Evolutionary conservation across 1,284 basidiomycete genomes (phyloP), one percentile per base, ranked within the genome.

Genomic region (Pseudozyma thailandica): DNA sequence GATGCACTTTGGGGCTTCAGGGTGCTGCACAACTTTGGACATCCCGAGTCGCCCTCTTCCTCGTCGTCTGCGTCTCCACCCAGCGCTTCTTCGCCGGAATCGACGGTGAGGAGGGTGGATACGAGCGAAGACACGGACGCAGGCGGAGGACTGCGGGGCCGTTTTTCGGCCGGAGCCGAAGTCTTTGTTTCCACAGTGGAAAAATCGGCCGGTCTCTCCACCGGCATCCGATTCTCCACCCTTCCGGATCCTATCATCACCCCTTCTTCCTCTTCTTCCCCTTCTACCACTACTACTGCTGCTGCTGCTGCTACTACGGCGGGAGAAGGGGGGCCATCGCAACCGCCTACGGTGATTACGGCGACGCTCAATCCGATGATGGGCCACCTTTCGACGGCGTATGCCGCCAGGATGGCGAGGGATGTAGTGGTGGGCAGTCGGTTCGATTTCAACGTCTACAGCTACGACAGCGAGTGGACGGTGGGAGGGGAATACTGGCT

Each of bases 361-460:
- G 91, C 94, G 2, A 88, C 95, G 10, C 92, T 97, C 82, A 98
- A 97, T 83, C 95, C 95, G 1, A 93, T 98, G 88, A 90, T 98
- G 73, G 95, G 95, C 1, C 94, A 97, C 79, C 86, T 98, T 27
- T 92, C 92, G 3, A 88, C 90, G 1, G 92, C 94, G 25, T 98
- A 98, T 82, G 91, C 93, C 0, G 93, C 94, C 0, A 89, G 90
- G 48, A 90, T 94, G 25, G 91, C 92, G 1, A 87, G 88, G 3
- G 92, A 95, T 81, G 88, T 98, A n/a, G 89, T 92, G 0, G 84
- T 97, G 6, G 91, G 91, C 52, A 92, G 93, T 3, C 88, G 95
- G 16, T 98, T 95, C 81, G 94, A 97, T 80, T 94, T 98, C 84
- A 98, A 98, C 78, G 89, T 95, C 25, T 97, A 96, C 81, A 94